Evolutionary conservation across 1,284 basidiomycete species (phyloP).

Genomic region (Tranzscheliella williamsii): DNA sequence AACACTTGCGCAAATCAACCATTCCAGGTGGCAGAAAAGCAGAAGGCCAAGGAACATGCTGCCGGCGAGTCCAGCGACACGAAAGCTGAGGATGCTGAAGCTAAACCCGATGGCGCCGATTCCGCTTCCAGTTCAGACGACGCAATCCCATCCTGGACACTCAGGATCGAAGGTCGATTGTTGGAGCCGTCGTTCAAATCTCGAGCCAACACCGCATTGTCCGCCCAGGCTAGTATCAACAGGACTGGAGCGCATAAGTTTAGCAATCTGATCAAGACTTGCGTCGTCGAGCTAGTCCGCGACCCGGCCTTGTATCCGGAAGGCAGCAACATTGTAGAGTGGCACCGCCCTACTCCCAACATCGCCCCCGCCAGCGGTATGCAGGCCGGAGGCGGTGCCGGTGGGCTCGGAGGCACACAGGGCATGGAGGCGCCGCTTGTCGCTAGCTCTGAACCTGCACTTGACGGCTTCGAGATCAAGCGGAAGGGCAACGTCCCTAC

Average conservation of each 20-base stretch:
- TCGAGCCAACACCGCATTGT: conserved; percentile 49
- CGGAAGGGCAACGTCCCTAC: conserved; percentile 79
- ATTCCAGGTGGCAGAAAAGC: conserved; percentile 51
- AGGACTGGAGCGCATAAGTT: conserved; percentile 68
- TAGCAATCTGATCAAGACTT: conserved; percentile 79
- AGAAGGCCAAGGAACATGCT: conserved; percentile 36
- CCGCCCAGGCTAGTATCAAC: conserved; percentile 52
- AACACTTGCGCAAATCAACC: conserved; percentile 82
- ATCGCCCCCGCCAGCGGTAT: conserved; percentile 42
- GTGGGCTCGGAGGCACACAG: conserved; percentile 40
- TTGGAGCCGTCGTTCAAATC: conserved; percentile 64
- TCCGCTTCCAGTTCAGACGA: conserved; percentile 65
- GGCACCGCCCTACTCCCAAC: conserved; percentile 63
- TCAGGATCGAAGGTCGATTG: conserved; percentile 85
- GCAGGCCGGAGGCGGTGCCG: conserved; percentile 52
- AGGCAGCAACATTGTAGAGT: conserved; percentile 57
- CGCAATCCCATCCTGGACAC: conserved; percentile 85
- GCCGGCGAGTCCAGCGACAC: conserved; percentile 13
- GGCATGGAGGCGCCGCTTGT: conserved; percentile 50
- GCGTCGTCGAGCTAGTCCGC: conserved; percentile 84
- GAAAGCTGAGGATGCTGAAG: conserved; percentile 23
- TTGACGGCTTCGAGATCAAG: conserved; percentile 84
- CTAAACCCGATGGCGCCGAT: neutral
- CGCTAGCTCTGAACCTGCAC: conserved; percentile 50
- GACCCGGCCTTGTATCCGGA: conserved; percentile 78